Evolutionary conservation across 441 rosid genomes (phyloP).

Genomic region (Metrosideros polymorpha): DNA sequence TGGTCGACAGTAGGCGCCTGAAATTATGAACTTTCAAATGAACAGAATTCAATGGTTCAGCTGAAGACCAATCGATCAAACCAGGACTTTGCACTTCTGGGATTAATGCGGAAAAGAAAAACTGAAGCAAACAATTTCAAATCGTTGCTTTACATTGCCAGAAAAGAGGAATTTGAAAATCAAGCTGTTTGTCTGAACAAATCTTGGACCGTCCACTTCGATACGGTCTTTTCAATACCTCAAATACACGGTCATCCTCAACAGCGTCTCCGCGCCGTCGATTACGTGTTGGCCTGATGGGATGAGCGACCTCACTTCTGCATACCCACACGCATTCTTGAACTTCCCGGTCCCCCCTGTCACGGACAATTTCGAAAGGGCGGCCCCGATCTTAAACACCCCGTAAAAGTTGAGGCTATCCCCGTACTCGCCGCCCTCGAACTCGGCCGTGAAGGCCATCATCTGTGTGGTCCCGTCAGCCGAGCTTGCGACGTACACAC

Average conservation of each 20-base stretch:
- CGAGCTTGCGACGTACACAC: conserved; percentile 80
- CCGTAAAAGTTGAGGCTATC: conserved; percentile 89
- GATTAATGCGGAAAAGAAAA: not conserved
- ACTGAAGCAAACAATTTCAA: not conserved
- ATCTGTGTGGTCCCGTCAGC: conserved; percentile 77
- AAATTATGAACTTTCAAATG: not conserved
- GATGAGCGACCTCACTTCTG: conserved; percentile 60
- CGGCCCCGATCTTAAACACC: conserved; percentile 50
- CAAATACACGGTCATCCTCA: conserved; percentile 65
- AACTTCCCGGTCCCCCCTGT: conserved; percentile 89
- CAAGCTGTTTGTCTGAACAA: not conserved
- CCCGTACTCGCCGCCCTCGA: conserved; percentile 84
- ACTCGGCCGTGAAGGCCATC: conserved; percentile 88
- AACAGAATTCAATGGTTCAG: not conserved
- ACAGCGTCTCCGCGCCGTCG: conserved; percentile 66
- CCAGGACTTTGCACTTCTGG: not conserved
- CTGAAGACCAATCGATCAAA: not conserved
- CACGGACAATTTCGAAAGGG: conserved; percentile 60
- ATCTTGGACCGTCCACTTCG: not conserved
- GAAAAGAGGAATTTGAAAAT: not conserved
- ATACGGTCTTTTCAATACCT: conserved; percentile 25
- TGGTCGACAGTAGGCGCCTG: not conserved
- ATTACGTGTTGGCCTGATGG: conserved; percentile 64
- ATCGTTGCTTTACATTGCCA: not conserved
- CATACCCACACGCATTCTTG: conserved; percentile 66